Base-by-base conservation (phyloP, 2,329 filamentous ascomycete genomes). In the Exophiala viscosa region DNA sequence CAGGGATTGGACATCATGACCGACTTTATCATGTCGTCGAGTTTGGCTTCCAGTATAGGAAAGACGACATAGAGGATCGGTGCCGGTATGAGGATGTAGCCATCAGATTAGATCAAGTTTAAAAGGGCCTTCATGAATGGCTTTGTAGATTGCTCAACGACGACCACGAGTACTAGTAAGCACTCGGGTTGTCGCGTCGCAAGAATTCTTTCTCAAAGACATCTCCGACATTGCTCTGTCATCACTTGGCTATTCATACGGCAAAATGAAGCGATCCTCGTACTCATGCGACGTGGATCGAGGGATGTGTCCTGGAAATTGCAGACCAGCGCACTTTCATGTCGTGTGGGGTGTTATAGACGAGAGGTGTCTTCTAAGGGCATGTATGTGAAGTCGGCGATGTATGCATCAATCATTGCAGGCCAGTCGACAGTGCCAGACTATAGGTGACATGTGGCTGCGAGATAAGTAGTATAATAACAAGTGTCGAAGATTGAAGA, bases 81-180 rank as follows among this genome's bases (percentile, higher is more conserved):
- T 5, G 23, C 23, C 18, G 8, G 42, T 28, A 48, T 23, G 15
- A 38, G 20, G 23, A 5, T 2, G 23, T 52, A 42, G 62, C 64
- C 64, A 62, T 81, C 78, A 79, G 78, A 81, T 81, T 81, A 81
- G 78, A 82, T 81, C 78, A 82, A 82, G 79, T 80, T 70, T 75
- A 75, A 69, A 69, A 57, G 17, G 52, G 63, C 76, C 73, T 61
- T 76, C 77, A 79, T 64, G 62, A 71, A 57, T 31, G 34, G 33
- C 38, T 42, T 35, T 45, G 28, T 34, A 13, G 46, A 41, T 32
- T 41, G 52, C 35, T 31, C 14, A 41, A 18, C 45, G 15, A 44
- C 55, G 49, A 58, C 52, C 55, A 55, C 55, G 23, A 48, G 51
- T 54, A 28, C 40, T 14, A 5, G 13, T 11, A 36, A n/a, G 23